phyloP scores from a whole-genome alignment of 257 asterid genomes.

The Solanum medicagineum region DNA sequence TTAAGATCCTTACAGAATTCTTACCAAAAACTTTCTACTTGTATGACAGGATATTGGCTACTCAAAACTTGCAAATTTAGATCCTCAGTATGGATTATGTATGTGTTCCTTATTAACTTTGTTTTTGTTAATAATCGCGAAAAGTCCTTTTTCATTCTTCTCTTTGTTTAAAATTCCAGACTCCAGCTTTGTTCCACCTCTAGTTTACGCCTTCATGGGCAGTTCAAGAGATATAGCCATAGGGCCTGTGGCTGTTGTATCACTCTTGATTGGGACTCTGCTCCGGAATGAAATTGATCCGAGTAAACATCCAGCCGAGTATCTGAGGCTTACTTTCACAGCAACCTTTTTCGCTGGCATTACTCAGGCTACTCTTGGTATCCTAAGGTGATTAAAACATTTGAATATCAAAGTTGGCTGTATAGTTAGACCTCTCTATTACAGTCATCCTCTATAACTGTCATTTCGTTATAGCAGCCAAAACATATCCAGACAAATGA shows the following conservation, averaged over 20 bases:
- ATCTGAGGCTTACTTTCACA: conserved; percentile 65
- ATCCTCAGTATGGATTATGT: conserved; percentile 76
- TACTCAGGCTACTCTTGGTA: conserved; percentile 68
- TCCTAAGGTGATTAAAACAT: conserved; percentile 39
- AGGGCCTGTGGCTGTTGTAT: conserved; percentile 87
- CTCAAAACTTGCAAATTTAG: conserved; percentile 68
- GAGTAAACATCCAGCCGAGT: conserved; percentile 20
- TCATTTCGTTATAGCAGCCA: not conserved
- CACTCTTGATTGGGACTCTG: conserved; percentile 59
- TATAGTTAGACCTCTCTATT: not conserved
- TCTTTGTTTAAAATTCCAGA: conserved; percentile 23
- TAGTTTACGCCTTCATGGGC: conserved; percentile 76
- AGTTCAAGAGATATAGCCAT: conserved; percentile 88
- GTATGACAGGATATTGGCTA: conserved; percentile 56
- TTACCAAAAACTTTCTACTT: not conserved
- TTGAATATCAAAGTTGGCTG: not conserved
- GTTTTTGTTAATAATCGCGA: not conserved
- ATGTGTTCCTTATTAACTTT: conserved; percentile 6
- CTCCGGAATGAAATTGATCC: conserved; percentile 56
- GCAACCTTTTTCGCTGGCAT: conserved; percentile 85
- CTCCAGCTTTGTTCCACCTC: conserved; percentile 78
- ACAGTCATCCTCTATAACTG: not conserved
- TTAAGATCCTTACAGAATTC: not conserved
- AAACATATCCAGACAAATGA: not conserved
- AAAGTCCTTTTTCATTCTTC: not conserved